phyloP scores from a whole-genome alignment of 352 stramenopile species.

The Phytopythium boreale region DNA sequence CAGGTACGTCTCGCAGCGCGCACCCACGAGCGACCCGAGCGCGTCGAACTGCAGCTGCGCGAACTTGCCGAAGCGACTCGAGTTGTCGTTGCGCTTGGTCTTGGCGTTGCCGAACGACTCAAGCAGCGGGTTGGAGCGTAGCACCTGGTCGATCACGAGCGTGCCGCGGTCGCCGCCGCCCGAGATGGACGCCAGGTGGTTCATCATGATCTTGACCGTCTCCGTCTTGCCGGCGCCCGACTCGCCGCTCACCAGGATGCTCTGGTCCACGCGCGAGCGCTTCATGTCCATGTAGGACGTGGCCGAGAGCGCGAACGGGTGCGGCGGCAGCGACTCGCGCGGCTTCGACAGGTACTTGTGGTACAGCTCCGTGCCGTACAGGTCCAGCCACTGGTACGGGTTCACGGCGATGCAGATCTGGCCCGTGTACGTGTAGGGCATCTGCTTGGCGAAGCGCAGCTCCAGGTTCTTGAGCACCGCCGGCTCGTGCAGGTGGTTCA shows the following conservation, averaged over 20 bases:
- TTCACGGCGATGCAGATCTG: slow-evolving; percentile 83
- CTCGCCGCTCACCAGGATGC: slow-evolving; percentile 82
- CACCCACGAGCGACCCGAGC: slow-evolving; percentile 56
- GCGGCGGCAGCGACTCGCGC: slow-evolving; percentile 50
- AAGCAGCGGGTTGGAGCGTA: slow-evolving; percentile 73
- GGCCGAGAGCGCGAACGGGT: slow-evolving; percentile 72
- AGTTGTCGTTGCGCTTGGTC: slow-evolving; percentile 85
- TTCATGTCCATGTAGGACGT: slow-evolving; percentile 75
- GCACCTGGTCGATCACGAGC: slow-evolving; percentile 74
- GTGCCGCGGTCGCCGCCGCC: slow-evolving; percentile 61
- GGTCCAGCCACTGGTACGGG: slow-evolving; percentile 78
- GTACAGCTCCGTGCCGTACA: slow-evolving; percentile 68
- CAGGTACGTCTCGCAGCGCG: slow-evolving; percentile 90
- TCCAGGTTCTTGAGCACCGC: slow-evolving; percentile 77
- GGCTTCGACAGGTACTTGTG: slow-evolving; percentile 53
- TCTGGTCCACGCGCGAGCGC: slow-evolving; percentile 78
- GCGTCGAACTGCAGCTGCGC: slow-evolving; percentile 75
- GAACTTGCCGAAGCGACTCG: slow-evolving; percentile 78
- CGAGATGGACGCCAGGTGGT: slow-evolving; percentile 77
- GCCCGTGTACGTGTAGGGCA: slow-evolving; percentile 82
- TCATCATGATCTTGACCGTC: slow-evolving; percentile 94
- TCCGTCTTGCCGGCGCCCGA: slow-evolving; percentile 92
- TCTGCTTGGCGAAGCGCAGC: slow-evolving; percentile 59
- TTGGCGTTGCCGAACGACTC: slow-evolving; percentile 82
- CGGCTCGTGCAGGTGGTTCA: slow-evolving; percentile 80